A percentile compares a stretch with the other conserved stretches of the same genome.
These are phyloP conservation scores for Kwoniella newhampshirensis DNA, from an alignment of 768 basidiomycete genomes.

Conservation along the genomic window DNA sequence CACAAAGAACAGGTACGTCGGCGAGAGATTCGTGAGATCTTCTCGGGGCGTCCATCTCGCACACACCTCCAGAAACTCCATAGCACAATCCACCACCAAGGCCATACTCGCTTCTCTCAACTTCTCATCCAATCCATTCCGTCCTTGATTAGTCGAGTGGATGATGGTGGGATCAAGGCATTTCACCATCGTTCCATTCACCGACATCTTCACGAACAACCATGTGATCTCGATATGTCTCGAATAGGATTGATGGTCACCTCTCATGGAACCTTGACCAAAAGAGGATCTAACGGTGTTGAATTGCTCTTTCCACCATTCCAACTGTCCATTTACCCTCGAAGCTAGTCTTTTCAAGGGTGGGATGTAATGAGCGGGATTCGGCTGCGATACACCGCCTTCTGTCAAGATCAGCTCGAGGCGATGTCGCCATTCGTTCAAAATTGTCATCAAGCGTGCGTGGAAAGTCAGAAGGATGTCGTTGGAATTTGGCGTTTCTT, in stretches of 20 bases:
- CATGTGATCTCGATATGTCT: conserved; percentile 16
- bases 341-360: conserved; percentile 4
- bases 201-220: conserved; percentile 13
- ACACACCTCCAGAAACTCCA: conserved; percentile 19
- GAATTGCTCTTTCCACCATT: conserved; percentile 22
- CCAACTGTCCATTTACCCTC: conserved; percentile 13
- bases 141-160: conserved; percentile 3
- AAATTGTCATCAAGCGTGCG: conserved; percentile 7
- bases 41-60: conserved; percentile 19
- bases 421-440: conserved; percentile 8
- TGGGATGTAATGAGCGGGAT: not conserved
- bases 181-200: conserved; percentile 9
- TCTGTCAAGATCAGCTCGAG: not conserved
- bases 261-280: conserved; percentile 10
- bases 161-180: conserved; percentile 1
- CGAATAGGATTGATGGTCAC: conserved; percentile 8
- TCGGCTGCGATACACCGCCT: conserved; percentile 1
- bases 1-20: conserved; percentile 23
- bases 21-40: conserved; percentile 22
- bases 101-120: conserved; percentile 12
- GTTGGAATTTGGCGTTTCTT: not conserved
- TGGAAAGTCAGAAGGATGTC: conserved; percentile 18
- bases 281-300: conserved; percentile 4
- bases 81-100: conserved; percentile 18
- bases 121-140: conserved; percentile 4